Base-by-base conservation (phyloP, 768 basidiomycete genomes). In the Zangia roseola region DNA sequence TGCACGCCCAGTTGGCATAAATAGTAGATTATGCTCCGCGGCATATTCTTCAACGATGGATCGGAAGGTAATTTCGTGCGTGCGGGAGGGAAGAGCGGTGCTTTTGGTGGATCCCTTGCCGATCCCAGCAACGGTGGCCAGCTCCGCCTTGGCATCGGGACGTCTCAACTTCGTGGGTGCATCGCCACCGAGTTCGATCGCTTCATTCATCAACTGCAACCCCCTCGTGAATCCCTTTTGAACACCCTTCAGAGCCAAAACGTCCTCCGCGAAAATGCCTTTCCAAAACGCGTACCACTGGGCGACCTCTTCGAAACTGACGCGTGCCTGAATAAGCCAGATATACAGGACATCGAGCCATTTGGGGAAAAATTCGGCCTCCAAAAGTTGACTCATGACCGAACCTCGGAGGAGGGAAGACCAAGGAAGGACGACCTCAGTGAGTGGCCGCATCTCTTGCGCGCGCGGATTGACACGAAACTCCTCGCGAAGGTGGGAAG, bases 221-320 rank as follows among this genome's bases (percentile, higher is more conserved):
- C 92, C 97, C 41, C 84, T 79, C 37, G 84, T 90, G 63, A 98
- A 97, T 14, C 94, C 95, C 38, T 79, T 77, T 45, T 78, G 72
- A 21, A 97, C 77, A 7, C 83, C 84, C 10, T 78, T 70, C 57
- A 89, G 71, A 24, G 72, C 76, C 55, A 81, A 79, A n/a, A 95
- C 70, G 14, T 75, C 70, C 54, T 86, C 86, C 0, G 90, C 79
- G 66, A 97, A 92, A 34, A 69, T 69, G 2, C 69, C 68, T 67
- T 94, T 95, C 95, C 95, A 98, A 66, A 83, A 89, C 2, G 77
- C 78, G 65, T 86, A 97, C 97, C 97, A 99, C 50, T 88, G 81
- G 4, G 88, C 88, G 10, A 99, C 92, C 67, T 98, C 92, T 57
- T 88, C 91, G 58, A 92, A 88, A 71, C 83, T 94, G 60, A 88